Conservation (phyloP, 2,329 filamentous ascomycete genomes). For the Ceratocystiopsis brevicomis region DNA sequence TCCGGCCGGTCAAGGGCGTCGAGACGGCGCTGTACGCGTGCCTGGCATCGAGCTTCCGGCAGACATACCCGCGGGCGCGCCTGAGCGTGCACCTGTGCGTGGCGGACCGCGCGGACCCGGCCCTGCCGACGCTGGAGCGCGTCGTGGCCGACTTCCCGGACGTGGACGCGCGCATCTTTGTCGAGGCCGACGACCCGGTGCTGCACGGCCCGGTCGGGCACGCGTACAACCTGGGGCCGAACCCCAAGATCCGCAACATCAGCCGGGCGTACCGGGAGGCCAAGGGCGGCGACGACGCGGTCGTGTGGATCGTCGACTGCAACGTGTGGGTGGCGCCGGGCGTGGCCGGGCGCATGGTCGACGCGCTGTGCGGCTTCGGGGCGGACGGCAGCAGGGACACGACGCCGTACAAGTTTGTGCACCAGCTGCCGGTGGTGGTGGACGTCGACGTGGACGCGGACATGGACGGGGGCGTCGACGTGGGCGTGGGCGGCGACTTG, state of each 20-base stretch:
- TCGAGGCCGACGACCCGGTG: conserved; percentile 8
- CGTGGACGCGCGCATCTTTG: conserved; percentile 49
- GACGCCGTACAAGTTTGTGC: conserved; percentile 73
- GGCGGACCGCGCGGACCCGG: conserved; percentile 53
- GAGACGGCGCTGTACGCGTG: conserved; percentile 86
- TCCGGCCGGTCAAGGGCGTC: conserved; percentile 82
- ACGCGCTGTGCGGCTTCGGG: conserved; percentile 56
- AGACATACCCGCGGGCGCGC: conserved; percentile 60
- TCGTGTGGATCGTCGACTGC: conserved; percentile 91
- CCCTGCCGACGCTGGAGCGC: conserved; percentile 52
- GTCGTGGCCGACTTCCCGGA: conserved; percentile 63
- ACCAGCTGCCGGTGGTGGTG: conserved; percentile 80
- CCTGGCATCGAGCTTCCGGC: conserved; percentile 66
- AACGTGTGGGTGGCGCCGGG: conserved; percentile 81
- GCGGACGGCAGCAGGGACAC: conserved; percentile 20
- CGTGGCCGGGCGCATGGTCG: conserved; percentile 73
- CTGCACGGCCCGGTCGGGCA: conserved; percentile 25
- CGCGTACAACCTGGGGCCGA: conserved; percentile 55
- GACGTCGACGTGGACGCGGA: conserved; percentile 31
- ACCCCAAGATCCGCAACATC: conserved; percentile 97
- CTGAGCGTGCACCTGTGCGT: conserved; percentile 72
- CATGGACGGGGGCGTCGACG: conserved; percentile 41
- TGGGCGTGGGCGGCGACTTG: too few species aligned
- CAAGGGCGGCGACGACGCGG: conserved; percentile 39
- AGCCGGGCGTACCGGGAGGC: conserved; percentile 83